Conservation (phyloP, 768 basidiomycete genomes). For the Pleurotus tuoliensis region DNA sequence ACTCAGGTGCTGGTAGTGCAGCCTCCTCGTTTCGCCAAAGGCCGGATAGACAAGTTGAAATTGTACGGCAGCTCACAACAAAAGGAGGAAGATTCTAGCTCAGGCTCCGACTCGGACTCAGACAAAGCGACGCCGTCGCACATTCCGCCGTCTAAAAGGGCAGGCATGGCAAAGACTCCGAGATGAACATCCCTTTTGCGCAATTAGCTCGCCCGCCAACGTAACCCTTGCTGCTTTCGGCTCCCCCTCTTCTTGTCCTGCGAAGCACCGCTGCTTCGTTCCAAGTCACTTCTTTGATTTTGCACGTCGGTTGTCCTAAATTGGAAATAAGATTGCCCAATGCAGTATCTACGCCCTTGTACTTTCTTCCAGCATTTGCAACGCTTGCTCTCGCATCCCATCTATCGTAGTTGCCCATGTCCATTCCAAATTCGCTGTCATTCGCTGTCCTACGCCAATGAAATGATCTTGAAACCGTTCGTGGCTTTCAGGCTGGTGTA, state of each 20-base stretch:
- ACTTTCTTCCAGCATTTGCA: not conserved
- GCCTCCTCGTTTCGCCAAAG: conserved; percentile 23
- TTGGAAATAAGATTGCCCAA: conserved; percentile 1
- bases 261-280: not conserved
- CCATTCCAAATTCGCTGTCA: not conserved
- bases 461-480: not conserved
- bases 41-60: conserved; percentile 26
- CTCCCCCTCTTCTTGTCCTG: not conserved
- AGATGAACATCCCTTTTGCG: too few relatives aligned
- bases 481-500: not conserved
- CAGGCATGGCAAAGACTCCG: conserved; percentile 28
- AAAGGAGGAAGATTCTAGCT: conserved; percentile 33
- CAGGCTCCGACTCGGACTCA: conserved; percentile 33
- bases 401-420: conserved; percentile 4
- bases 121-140: conserved; percentile 42
- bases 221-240: too few relatives aligned
- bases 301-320: not conserved
- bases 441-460: not conserved
- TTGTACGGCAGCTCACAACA: conserved; percentile 29
- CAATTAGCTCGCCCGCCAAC: too few relatives aligned
- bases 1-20: conserved; percentile 24
- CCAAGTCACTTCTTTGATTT: not conserved
- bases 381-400: not conserved
- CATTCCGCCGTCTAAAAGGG: conserved; percentile 56
- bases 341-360: not conserved